Base-by-base conservation (phyloP, 129 eudicot species). In the Pseudognaphalium luteoalbum region DNA sequence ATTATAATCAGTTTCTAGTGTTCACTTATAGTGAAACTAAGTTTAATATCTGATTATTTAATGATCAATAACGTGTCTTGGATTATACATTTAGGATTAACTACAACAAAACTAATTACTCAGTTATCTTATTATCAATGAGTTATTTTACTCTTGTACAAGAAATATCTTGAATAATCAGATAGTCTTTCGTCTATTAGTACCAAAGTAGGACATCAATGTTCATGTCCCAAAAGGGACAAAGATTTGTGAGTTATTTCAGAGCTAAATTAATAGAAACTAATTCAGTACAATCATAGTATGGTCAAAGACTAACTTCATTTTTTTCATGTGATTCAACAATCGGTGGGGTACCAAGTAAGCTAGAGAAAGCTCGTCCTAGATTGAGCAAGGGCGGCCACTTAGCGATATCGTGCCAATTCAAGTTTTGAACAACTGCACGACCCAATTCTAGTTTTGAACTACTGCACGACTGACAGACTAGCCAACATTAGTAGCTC, bases 321-420 rank as follows among this genome's bases (percentile, higher is more conserved):
- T 11, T 44, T 44, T 16, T 44, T 10, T 44, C 51, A 44, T 9
- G 51, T 42, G 51, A 44, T 44, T 44, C 51, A 44, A 44, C 51
- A 44, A 12, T 1, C 3, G 51, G 15, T 44, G 51, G 51, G 28
- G 0, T 25, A 25, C 51, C 51, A 44, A 44, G 4, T 44, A 44
- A 44, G 51, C 51, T 2, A 16, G 14, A 44, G 51, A 44, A 44
- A 44, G 12, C 4, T 0, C 16, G 66, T 66, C 22, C 68, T 74
- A 33, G 21, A 76, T 76, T 76, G 73, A 65, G 74, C 66, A 66
- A 47, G 56, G 80, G 80, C 73, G 73, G 73, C 66, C 73, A 66
- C 80, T 76, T 66, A 57, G 30, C 73, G 51, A 76, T 76, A 50
- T 76, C 66, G 80, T 76, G 80, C 35, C 66, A 76, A 66, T 50